A percentile compares a stretch with the other conserved stretches of the same genome.
Evolutionary conservation across 1,284 basidiomycete genomes (phyloP).

Genomic region (Boletus subluridellus): DNA sequence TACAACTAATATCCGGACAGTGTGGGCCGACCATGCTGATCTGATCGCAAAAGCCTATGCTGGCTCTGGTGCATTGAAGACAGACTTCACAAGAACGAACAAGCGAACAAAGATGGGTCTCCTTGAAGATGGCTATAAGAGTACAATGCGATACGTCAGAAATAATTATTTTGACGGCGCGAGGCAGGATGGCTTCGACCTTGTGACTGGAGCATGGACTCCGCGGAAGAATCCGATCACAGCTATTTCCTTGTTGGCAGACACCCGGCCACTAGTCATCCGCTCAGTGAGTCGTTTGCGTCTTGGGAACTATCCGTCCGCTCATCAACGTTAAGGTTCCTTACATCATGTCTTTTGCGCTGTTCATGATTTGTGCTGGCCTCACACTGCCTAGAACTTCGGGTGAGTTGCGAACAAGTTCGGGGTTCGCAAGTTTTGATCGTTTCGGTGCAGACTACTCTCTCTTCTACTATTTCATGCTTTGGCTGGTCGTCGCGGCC

Average conservation of each 20-base stretch:
- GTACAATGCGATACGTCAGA: constrained; percentile 83
- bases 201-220: constrained; percentile 89
- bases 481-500: constrained; percentile 69
- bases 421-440: constrained; percentile 4
- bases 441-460: constrained; percentile 58
- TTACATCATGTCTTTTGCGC: constrained; percentile 73
- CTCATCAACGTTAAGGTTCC: constrained; percentile 62
- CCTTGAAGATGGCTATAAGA: constrained; percentile 88
- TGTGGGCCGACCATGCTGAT: constrained; percentile 99
- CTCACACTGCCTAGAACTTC: constrained; percentile 80
- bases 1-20: constrained; percentile 40
- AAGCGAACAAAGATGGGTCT: constrained; percentile 79
- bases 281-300: constrained; percentile 62
- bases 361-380: constrained; percentile 85
- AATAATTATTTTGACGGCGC: constrained; percentile 98
- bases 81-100: constrained; percentile 94
- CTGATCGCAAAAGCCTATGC: constrained; percentile 88
- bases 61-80: constrained; percentile 95
- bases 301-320: not conserved
- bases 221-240: constrained; percentile 69
- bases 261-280: constrained; percentile 75
- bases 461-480: constrained; percentile 73
- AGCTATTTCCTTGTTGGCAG: constrained; percentile 66
- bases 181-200: constrained; percentile 88
- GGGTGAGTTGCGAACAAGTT: constrained; percentile 49